Percentiles rank a stretch among this genome's conserved stretches.
These are phyloP conservation scores for Neonectria coccinea DNA, from an alignment of 2,329 filamentous ascomycete genomes.

Conservation along the genomic window DNA sequence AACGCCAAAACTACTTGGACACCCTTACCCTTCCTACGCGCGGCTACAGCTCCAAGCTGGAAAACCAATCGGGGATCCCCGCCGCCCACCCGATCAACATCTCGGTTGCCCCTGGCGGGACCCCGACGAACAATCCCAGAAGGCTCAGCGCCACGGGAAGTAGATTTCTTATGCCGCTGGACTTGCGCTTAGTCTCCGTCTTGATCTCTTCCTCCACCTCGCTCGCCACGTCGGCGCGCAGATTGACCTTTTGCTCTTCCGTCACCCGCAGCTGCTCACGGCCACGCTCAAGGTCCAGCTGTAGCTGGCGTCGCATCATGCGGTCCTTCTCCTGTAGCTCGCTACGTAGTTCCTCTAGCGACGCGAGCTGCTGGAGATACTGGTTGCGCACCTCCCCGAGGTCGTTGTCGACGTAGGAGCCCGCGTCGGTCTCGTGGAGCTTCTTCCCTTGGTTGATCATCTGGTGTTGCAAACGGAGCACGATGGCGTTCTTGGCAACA, in stretches of 20 bases:
- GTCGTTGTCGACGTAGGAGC: background rate
- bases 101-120: background rate
- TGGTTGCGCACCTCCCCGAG: background rate
- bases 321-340: background rate
- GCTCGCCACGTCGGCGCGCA: background rate
- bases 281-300: background rate
- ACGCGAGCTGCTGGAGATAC: background rate
- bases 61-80: background rate
- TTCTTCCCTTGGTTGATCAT: slow-evolving; percentile 4
- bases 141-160: background rate
- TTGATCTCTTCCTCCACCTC: background rate
- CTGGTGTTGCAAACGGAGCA: background rate
- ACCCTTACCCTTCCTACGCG: too few relatives aligned
- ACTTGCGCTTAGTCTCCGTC: background rate
- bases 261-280: background rate
- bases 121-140: background rate
- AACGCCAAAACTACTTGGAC: too few relatives aligned
- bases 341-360: background rate
- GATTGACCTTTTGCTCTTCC: background rate
- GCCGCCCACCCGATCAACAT: background rate
- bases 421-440: slow-evolving; percentile 1
- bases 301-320: background rate
- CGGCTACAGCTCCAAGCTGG: background rate
- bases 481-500: background rate
- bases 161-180: background rate